Conservation (phyloP, 768 basidiomycete genomes). For the Fomitopsis pulvina region DNA sequence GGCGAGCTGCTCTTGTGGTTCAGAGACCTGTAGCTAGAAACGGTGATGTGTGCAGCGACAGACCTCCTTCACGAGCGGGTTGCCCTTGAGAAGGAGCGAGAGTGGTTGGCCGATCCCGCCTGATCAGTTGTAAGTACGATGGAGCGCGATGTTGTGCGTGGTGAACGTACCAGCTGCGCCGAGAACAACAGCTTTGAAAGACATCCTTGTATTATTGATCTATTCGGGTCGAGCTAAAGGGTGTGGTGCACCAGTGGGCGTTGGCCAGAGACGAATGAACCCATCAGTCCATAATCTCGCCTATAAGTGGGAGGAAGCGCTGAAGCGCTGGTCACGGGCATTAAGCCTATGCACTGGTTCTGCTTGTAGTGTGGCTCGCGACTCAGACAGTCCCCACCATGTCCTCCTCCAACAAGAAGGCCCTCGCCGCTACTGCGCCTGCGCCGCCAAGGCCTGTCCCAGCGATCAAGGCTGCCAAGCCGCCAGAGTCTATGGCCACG, state of each 20-base stretch:
- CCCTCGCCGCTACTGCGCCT: background rate
- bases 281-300: no score
- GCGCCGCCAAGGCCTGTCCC: background rate
- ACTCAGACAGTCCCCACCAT: background rate
- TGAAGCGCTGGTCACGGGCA: background rate
- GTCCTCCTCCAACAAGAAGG: background rate
- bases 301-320: background rate
- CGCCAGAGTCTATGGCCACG: background rate
- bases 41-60: constrained; percentile 6
- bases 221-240: background rate
- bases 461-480: background rate
- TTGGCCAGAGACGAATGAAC: no score
- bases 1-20: constrained; percentile 46
- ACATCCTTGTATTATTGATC: constrained; percentile 27
- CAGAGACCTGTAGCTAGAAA: background rate
- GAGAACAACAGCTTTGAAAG: constrained; percentile 83
- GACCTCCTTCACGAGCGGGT: constrained; percentile 76
- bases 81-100: constrained; percentile 84
- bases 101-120: constrained; percentile 98
- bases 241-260: no score
- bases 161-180: constrained; percentile 76
- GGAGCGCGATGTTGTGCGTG: background rate
- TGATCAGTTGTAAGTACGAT: constrained; percentile 22
- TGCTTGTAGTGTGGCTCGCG: no score
- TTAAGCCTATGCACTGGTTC: no score